Evolutionary conservation across 1,284 basidiomycete genomes (phyloP).

Genomic region (Trametes versicolor): DNA sequence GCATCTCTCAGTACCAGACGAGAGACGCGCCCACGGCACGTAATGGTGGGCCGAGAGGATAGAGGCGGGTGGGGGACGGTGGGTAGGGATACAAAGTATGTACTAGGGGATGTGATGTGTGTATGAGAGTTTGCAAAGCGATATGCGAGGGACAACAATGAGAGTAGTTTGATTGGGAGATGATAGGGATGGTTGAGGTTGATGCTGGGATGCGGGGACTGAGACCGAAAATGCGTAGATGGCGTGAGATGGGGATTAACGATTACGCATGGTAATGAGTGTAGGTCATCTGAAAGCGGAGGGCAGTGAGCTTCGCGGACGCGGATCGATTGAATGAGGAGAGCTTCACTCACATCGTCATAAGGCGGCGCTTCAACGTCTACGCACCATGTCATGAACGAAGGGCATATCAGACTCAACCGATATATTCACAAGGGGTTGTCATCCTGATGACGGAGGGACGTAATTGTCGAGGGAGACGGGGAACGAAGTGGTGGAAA

Average conservation of each 20-base stretch:
- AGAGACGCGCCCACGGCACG: background rate
- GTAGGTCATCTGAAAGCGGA: slow-evolving; percentile 24
- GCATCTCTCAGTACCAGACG: slow-evolving; percentile 12
- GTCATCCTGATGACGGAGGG: slow-evolving; percentile 27
- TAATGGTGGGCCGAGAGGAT: background rate
- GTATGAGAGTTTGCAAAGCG: slow-evolving; percentile 17
- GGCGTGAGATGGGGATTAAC: slow-evolving; percentile 28
- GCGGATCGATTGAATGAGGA: too few relatives aligned
- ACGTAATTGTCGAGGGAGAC: background rate
- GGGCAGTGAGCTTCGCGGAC: background rate
- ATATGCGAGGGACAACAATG: slow-evolving; percentile 22
- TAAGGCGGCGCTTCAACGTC: slow-evolving; percentile 18
- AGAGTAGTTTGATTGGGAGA: slow-evolving; percentile 4
- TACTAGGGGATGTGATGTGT: slow-evolving; percentile 5
- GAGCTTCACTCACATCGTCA: slow-evolving; percentile 35
- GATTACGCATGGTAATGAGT: slow-evolving; percentile 32
- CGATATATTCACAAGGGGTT: slow-evolving; percentile 12
- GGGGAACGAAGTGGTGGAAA: slow-evolving; percentile 20
- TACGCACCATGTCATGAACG: slow-evolving; percentile 26
- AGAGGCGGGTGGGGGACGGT: background rate
- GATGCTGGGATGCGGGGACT: slow-evolving; percentile 8
- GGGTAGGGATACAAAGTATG: slow-evolving; percentile 23
- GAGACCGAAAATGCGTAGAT: slow-evolving; percentile 16
- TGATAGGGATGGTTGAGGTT: slow-evolving; percentile 1
- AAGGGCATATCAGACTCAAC: slow-evolving; percentile 25